These are phyloP conservation scores for Musa troglodytarum DNA, from an alignment of 176 grass and related monocot species.

Conservation along the genomic window DNA sequence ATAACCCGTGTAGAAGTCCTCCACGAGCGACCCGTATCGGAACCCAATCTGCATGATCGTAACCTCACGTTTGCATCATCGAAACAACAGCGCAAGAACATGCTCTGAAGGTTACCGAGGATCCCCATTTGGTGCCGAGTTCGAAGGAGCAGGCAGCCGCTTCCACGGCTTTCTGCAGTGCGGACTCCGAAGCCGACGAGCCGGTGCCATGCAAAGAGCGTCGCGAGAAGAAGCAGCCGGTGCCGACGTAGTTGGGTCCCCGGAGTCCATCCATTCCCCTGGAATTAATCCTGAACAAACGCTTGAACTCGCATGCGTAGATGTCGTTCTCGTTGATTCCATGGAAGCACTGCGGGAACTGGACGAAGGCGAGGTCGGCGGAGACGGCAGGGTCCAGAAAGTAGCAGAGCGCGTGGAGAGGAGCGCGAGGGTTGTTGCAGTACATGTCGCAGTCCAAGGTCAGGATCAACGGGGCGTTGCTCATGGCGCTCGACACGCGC, in stretches of 20 bases:
- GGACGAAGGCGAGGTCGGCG: slow-evolving; percentile 26
- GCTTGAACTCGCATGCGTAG: slow-evolving; percentile 16
- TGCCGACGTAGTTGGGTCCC: slow-evolving; percentile 29
- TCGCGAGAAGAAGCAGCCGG: slow-evolving; percentile 32
- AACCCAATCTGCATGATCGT: slow-evolving; percentile 25
- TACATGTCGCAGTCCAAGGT: slow-evolving; percentile 41
- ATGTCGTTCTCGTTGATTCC: slow-evolving; percentile 32
- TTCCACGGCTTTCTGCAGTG: slow-evolving; percentile 4
- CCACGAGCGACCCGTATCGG: slow-evolving; percentile 34
- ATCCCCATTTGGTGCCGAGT: slow-evolving; percentile 31
- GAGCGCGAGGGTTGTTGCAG: slow-evolving; percentile 29
- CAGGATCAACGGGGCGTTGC: slow-evolving; percentile 32
- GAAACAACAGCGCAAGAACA: neutral
- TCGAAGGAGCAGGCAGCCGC: slow-evolving; percentile 23
- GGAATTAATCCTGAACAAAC: slow-evolving; percentile 3
- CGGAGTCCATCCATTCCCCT: slow-evolving; percentile 27
- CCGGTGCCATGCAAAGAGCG: slow-evolving; percentile 4
- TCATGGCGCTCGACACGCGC: slow-evolving; percentile 29
- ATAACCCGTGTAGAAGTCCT: slow-evolving; percentile 37
- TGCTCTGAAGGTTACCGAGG: slow-evolving; percentile 1
- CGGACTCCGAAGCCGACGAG: neutral
- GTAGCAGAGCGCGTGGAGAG: slow-evolving; percentile 31
- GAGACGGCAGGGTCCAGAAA: slow-evolving; percentile 24
- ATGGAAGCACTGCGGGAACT: slow-evolving; percentile 37
- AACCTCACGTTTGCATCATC: neutral